Base-by-base conservation (phyloP, 2,329 filamentous ascomycete genomes). In the Harringtonia lauricola region DNA sequence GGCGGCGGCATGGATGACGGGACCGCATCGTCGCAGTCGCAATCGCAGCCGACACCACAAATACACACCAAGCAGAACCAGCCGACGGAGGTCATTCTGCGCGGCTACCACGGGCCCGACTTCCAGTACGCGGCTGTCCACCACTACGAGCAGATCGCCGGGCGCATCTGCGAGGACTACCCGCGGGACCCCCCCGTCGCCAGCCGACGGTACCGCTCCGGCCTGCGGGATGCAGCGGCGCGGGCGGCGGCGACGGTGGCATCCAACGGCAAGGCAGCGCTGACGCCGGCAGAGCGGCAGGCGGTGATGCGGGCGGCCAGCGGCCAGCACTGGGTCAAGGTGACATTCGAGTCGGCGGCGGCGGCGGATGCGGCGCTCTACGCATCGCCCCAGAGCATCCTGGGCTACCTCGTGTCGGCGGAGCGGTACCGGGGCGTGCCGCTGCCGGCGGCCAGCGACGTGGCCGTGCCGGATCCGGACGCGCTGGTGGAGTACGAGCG, bases 81-180 rank as follows among this genome's bases (percentile, higher is more conserved):
- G 35, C 74, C 75, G 2, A 68, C 85, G 33, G 88, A 95, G 63
- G 76, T 94, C 49, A 79, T 95, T 44, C 70, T 96, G 15, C 85
- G 89, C 52, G 90, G 90, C 26, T 95, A 89, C 63, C 67, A 70
- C 44, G 74, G 72, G 15, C 59, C 68, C 2, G 61, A 77, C 61
- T 66, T 81, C 63, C 72, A 87, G 68, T 95, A 92, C 74, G 87
- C 89, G 24, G 88, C 88, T 29, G 81, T 96, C 54, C 80, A 84
- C 52, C 86, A 86, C 64, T 96, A 84, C 65, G 90, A 95, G 66
- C 76, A 81, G 47, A 79, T 94, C 35, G 90, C 86, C 8, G 89
- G 89, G 22, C 67, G 78, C 49, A 86, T 95, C 58, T 89, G 89
- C 62, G 90, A 96, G 65, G 89, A 95, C 64, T 96, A 96, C 62